These are phyloP conservation scores for Ormosia semicastrata DNA, from an alignment of 306 rosid species.

Conservation along the genomic window DNA sequence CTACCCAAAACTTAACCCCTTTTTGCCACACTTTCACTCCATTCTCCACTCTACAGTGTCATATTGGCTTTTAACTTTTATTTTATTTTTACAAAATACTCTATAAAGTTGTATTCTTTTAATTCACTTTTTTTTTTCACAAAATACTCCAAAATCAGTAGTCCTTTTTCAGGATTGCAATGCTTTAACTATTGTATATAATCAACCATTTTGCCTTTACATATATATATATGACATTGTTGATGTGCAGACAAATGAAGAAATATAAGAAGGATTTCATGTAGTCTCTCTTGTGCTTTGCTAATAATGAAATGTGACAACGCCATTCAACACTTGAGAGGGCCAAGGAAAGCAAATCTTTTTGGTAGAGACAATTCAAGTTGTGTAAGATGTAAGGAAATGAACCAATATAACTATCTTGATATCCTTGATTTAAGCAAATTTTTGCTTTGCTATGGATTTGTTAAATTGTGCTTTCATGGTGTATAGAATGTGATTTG, in stretches of 20 bases:
- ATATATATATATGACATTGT: background rate
- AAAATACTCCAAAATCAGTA: no score
- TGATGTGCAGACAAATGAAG: slow-evolving; percentile 58
- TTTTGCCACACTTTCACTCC: no score
- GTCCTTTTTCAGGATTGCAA: no score
- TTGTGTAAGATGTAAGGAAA: slow-evolving; percentile 41
- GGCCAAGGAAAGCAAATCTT: slow-evolving; percentile 28
- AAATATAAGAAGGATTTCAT: slow-evolving; percentile 51
- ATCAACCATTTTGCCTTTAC: background rate
- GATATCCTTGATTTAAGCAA: background rate
- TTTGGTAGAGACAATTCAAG: background rate
- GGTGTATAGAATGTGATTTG: no score
- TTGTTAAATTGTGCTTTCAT: background rate
- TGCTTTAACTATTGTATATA: no score
- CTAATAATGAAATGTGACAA: slow-evolving; percentile 47
- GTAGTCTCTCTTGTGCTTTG: slow-evolving; percentile 48
- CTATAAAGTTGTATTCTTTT: no score
- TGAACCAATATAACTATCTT: slow-evolving; percentile 36
- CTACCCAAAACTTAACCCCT: no score
- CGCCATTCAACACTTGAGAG: slow-evolving; percentile 43
- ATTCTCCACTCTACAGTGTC: no score
- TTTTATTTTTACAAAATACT: no score
- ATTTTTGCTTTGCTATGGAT: no score
- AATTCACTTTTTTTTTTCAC: no score
- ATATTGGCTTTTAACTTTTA: no score